phyloP scores from a whole-genome alignment of 1,284 basidiomycete genomes.

The Schizophyllum commune region DNA sequence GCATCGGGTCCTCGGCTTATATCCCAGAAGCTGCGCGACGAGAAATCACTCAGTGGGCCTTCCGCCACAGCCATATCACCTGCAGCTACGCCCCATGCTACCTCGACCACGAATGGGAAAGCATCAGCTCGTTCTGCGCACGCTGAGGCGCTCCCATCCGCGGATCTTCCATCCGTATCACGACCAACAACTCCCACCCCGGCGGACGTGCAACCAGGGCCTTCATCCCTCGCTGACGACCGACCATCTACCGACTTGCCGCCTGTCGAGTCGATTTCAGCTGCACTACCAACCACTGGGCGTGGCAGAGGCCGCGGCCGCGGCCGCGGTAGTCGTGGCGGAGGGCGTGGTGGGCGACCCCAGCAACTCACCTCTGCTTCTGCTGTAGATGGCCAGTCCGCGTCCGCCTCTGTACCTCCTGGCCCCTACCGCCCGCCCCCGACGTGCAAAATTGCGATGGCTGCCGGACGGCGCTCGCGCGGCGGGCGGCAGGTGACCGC shows the following conservation, averaged over 20 bases:
- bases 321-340: neutral
- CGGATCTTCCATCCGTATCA: neutral
- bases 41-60: too few relatives aligned
- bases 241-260: constrained; percentile 11
- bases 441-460: neutral
- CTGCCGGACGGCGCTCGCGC: neutral
- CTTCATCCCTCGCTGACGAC: constrained; percentile 5
- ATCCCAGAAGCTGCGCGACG: too few relatives aligned
- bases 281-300: neutral
- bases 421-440: neutral
- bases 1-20: too few relatives aligned
- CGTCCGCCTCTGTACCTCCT: neutral
- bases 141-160: neutral
- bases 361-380: neutral
- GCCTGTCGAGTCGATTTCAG: constrained; percentile 3
- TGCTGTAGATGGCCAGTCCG: neutral
- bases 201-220: neutral
- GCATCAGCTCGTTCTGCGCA: neutral
- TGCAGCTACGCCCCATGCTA: neutral
- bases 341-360: neutral
- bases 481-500: neutral
- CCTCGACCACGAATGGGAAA: neutral
- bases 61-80: neutral
- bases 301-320: too few relatives aligned
- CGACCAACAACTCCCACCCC: neutral